Evolutionary conservation across 306 rosid species (phyloP).

Genomic region (Dicorynia guianensis): DNA sequence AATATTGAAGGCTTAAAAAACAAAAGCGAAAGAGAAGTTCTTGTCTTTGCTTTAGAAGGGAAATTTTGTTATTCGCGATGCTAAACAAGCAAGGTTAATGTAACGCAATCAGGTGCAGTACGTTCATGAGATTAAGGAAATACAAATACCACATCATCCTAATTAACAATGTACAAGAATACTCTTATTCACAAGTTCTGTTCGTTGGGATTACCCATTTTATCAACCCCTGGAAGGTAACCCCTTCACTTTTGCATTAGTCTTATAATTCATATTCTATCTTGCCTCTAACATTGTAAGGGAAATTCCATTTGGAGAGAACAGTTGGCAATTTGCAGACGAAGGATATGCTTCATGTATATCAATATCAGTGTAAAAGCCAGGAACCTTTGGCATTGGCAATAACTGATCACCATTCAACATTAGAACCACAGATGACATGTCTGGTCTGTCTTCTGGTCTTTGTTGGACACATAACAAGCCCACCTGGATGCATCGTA

Average conservation of each 20-base stretch:
- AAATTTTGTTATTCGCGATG: no score
- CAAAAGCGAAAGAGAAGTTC: no score
- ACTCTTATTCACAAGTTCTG: no score
- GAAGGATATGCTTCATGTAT: not conserved
- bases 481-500: slow-evolving; percentile 29
- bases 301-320: slow-evolving; percentile 9
- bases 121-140: no score
- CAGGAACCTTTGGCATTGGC: not conserved
- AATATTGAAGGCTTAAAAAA: no score
- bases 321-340: not conserved
- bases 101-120: no score
- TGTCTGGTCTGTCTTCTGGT: slow-evolving; percentile 33
- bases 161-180: no score
- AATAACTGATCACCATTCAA: slow-evolving; percentile 25
- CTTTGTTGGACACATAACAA: slow-evolving; percentile 23
- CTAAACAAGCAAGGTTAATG: no score
- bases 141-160: no score
- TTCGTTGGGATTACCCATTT: no score
- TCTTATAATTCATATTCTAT: not conserved
- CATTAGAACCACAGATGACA: slow-evolving; percentile 32
- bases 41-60: no score
- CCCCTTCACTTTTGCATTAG: not conserved
- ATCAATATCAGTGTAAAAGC: not conserved
- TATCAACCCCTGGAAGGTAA: not conserved
- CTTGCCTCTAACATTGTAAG: slow-evolving; percentile 14